Evolutionary conservation across 2,329 filamentous ascomycete species (phyloP), one percentile per base, ranked within the genome.

Genomic region (Aspergillus sojae): DNA sequence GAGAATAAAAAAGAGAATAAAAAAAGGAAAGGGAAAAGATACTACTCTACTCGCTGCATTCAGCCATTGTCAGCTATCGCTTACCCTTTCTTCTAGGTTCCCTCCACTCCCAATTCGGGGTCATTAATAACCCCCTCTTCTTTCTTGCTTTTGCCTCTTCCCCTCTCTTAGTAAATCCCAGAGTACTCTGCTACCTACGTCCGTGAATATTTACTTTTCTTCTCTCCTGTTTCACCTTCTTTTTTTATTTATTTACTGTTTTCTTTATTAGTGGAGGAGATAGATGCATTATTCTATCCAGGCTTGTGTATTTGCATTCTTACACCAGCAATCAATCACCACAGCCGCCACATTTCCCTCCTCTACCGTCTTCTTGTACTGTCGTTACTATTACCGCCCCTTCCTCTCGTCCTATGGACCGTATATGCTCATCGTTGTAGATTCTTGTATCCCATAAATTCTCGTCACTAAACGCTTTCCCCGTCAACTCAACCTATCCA

Each of bases 11-110:
- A 32, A 11, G 32, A 34, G 19, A 41, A 21, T 5, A n/a, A 26
- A 53, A 55, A 34, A 48, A 52, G 9, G 14, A n/a, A 50, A 50
- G 10, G 23, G 14, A 16, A 60, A 46, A 60, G 46, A 62, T 64
- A 57, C 58, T 65, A 64, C 66, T 65, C 58, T 65, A 64, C 66
- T 65, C 57, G 62, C 57, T 68, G 62, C 62, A 62, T 58, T 58
- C 57, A 21, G 43, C 21, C 48, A 43, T 56, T 59, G 28, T 41
- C 53, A 62, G 46, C 61, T 41, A 32, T 52, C 65, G 65, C 63
- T 62, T 67, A 61, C 57, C 60, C 57, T 36, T 45, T 61, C 66
- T 63, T 64, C 65, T 52, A 52, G 48, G 28, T 61, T 66, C 54
- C 65, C 62, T 59, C 58, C 64, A 64, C 65, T 55, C 32, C 58